phyloP scores from a whole-genome alignment of 148 eudicot genomes.

The Rhododendron simsii region DNA sequence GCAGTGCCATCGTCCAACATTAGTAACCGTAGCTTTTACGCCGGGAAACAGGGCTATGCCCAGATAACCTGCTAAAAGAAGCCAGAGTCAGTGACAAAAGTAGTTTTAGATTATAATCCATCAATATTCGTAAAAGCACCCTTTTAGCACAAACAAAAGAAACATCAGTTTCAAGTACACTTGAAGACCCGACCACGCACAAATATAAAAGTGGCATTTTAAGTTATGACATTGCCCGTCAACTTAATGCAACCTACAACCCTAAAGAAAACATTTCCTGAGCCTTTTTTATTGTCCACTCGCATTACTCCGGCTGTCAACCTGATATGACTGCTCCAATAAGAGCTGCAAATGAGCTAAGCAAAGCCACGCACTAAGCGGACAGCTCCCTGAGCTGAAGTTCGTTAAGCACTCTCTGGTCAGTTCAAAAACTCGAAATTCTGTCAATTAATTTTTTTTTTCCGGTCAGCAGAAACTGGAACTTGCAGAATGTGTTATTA shows the following conservation, averaged over 20 bases:
- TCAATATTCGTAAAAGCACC: not conserved
- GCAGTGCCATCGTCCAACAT: constrained; percentile 14
- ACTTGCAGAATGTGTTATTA: not conserved
- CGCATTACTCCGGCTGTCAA: not conserved
- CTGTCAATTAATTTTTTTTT: not conserved
- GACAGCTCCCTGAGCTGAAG: not conserved
- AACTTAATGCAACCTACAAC: not conserved
- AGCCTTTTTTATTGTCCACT: not conserved
- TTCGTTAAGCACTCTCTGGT: not conserved
- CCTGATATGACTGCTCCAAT: not conserved
- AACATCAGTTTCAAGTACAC: not conserved
- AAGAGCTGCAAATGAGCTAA: not conserved
- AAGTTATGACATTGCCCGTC: not conserved
- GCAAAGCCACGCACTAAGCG: not conserved
- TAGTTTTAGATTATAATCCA: not conserved
- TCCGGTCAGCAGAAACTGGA: not conserved
- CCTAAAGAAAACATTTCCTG: not conserved
- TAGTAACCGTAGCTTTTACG: constrained; percentile 68
- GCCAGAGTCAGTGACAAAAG: constrained; percentile 20
- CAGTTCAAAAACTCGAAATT: not conserved
- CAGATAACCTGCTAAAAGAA: constrained; percentile 56
- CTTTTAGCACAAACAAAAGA: not conserved
- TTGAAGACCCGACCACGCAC: not conserved
- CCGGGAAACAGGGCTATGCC: constrained; percentile 52
- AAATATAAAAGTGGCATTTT: not conserved